Evolutionary conservation across 192 early-diverging fungal genomes (phyloP), one percentile per base, ranked within the genome.

Genomic region (Coemansia sp.): DNA sequence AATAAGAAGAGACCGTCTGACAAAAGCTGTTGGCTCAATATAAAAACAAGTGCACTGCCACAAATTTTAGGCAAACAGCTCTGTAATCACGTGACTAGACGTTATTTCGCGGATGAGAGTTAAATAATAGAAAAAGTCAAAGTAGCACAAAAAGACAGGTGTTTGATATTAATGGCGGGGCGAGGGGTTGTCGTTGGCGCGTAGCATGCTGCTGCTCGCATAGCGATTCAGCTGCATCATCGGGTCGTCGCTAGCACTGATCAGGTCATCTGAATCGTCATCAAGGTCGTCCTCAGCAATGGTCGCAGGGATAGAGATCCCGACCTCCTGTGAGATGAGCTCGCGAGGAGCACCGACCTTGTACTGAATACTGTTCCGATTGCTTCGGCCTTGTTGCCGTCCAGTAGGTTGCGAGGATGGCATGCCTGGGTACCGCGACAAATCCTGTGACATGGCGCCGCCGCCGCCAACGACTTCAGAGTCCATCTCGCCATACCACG

Each of bases 281-380:
- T 60, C 69, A 56, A 68, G 59, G 58, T 71, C 79, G 49, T 56
- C 60, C 53, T 81, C 79, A 17, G 55, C 58, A 35, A 81, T 72
- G 22, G 65, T 60, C 2, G 58, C 63, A 12, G 79, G 79, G 12
- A 81, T 60, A 9, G 66, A 37, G 43, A 81, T 81, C 5, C 68
- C 72, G 5, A 66, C 65, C 56, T 82, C 80, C 37, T 77, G 75
- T 22, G 66, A 67, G 22, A 82, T 77, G 45, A 82, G 58, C 56
- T 82, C 80, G 14, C 75, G 70, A 17, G 80, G 80, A 4, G 80
- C 80, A n/a, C 71, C 67, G 19, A 73, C 75, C 11, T 68, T 72
- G 65, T 82, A 82, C 65, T 82, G 75, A 21, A 76, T 75, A 64
- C 75, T 83, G 71, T 79, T 83, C 48, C 81, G 72, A 65, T 79